A percentile compares a stretch with the other conserved stretches of the same genome.
Conservation (phyloP, 345 rosid genomes). For the Sisymbrium altissimum region DNA sequence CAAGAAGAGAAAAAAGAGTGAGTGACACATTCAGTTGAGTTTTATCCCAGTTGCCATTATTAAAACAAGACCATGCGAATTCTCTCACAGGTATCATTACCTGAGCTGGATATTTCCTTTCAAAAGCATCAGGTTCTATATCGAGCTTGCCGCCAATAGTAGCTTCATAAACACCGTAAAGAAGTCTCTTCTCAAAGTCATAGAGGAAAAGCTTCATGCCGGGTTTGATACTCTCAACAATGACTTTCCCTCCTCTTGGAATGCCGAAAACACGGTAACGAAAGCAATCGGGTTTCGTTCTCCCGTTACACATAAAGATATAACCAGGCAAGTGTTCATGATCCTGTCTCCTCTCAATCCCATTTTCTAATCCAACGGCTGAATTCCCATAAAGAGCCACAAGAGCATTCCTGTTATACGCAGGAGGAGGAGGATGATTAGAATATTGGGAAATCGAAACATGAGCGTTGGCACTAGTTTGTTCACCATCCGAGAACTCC, state of each 20-base stretch:
- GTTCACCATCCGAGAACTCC: slow-evolving; percentile 30
- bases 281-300: slow-evolving; percentile 45
- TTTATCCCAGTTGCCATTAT: background rate
- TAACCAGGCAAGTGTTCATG: slow-evolving; percentile 41
- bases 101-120: slow-evolving; percentile 50
- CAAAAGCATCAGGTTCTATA: slow-evolving; percentile 50
- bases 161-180: slow-evolving; percentile 49
- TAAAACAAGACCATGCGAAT: background rate
- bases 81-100: slow-evolving; percentile 18
- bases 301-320: slow-evolving; percentile 52
- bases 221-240: slow-evolving; percentile 42
- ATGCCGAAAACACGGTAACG: slow-evolving; percentile 47
- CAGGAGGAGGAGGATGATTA: slow-evolving; percentile 7
- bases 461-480: slow-evolving; percentile 5
- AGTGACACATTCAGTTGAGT: background rate
- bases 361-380: slow-evolving; percentile 5
- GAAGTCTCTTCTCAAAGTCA: slow-evolving; percentile 49
- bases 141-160: slow-evolving; percentile 43
- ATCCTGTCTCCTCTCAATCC: background rate
- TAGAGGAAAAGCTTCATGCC: slow-evolving; percentile 52
- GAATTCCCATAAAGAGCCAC: slow-evolving; percentile 14
- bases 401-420: slow-evolving; percentile 5
- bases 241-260: slow-evolving; percentile 24
- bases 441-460: background rate
- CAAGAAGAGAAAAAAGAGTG: background rate